Evolutionary conservation across 768 basidiomycete genomes (phyloP), one percentile per base, ranked within the genome.

Genomic region (Xerocomus spinulosus): DNA sequence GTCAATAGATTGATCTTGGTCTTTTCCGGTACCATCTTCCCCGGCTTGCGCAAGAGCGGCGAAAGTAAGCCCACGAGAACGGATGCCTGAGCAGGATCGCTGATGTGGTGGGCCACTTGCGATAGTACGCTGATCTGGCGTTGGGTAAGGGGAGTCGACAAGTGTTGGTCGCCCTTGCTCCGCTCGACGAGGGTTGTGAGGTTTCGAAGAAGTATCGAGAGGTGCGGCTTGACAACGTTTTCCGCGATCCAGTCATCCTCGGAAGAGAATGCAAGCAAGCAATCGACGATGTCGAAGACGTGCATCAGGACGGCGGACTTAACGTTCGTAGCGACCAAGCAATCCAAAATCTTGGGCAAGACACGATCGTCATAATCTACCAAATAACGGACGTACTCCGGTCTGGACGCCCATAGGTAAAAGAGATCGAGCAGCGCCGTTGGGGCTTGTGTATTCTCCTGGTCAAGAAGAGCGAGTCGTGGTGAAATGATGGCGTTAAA

Each of bases 371-470:
- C 87, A 60, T 82, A 86, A 20, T 79, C 71, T 37, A 85, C 82
- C 23, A 98, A 73, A 62, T 81, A 83, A 9, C 63, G 61, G n/a
- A 77, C 73, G 50, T 82, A 78, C 12, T 81, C 73, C 2, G 70
- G 71, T 15, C 78, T 72, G 14, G 73, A 63, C 0, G 89, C 80
- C 87, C 93, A 94, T 6, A 77, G 70, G 49, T 82, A 77, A 68
- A 96, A 87, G 18, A 97, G 72, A 32, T 96, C 92, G 35, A 99
- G 70, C 15, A 95, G 73, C 0, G 89, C 83, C 0, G 93, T 95
- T 0, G 95, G 93, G 0, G 90, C 78, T 64, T 97, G 95, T 0
- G 87, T 90, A 58, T 94, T 98, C 66, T 98, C 96, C 35, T 69
- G 74, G 50, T 87, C 83, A 21, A 98, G 73, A 4, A 70, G 66